These are phyloP conservation scores for Trifolium repens DNA, from an alignment of 306 rosid genomes.

Conservation along the genomic window DNA sequence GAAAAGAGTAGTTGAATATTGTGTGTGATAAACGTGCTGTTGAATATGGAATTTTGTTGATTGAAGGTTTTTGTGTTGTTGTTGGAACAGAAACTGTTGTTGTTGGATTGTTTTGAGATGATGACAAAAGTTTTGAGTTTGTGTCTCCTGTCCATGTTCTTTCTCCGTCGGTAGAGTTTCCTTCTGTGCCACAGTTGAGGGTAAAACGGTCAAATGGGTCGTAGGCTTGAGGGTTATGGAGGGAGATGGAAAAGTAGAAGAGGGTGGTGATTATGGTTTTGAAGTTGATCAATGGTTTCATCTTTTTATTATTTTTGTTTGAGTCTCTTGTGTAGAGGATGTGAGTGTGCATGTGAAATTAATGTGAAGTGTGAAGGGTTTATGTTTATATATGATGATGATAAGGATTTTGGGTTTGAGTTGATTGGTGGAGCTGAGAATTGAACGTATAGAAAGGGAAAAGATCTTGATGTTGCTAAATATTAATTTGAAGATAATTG, in stretches of 20 bases:
- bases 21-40: slow-evolving; percentile 44
- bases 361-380: not conserved
- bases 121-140: slow-evolving; percentile 34
- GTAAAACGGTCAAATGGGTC: slow-evolving; percentile 35
- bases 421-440: not conserved
- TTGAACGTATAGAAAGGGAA: too few species aligned
- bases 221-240: slow-evolving; percentile 39
- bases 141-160: slow-evolving; percentile 48
- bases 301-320: not conserved
- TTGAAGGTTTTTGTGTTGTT: slow-evolving; percentile 22
- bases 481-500: too few species aligned
- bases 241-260: slow-evolving; percentile 15
- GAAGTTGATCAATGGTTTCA: slow-evolving; percentile 21
- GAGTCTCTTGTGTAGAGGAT: too few species aligned
- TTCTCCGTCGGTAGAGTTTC: slow-evolving; percentile 27
- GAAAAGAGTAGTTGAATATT: slow-evolving; percentile 56
- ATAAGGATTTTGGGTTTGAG: not conserved
- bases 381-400: not conserved
- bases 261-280: not conserved
- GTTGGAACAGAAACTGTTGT: not conserved
- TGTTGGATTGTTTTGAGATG: not conserved
- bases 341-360: not conserved
- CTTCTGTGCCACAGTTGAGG: slow-evolving; percentile 50
- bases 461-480: too few species aligned
- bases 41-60: slow-evolving; percentile 18